A percentile compares a stretch with the other conserved stretches of the same genome.
phyloP scores from a whole-genome alignment of 306 rosid genomes.

The Biancaea sappan region DNA sequence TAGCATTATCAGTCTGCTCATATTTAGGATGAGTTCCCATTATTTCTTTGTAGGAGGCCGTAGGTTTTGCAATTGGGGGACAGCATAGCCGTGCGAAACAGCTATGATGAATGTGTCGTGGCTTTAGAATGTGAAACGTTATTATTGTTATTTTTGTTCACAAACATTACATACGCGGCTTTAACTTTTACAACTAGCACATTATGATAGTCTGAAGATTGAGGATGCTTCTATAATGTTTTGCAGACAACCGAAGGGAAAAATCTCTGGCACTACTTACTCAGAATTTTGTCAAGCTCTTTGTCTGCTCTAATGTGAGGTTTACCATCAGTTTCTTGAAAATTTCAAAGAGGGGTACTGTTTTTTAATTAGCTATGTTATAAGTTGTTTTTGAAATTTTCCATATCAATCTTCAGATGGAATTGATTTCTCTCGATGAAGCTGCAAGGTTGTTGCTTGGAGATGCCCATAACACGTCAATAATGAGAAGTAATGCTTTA shows the following conservation, averaged over 20 bases:
- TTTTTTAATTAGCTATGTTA: background rate
- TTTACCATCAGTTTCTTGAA: background rate
- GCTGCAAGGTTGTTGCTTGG: conserved; percentile 91
- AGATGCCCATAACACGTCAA: conserved; percentile 65
- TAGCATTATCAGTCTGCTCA: background rate
- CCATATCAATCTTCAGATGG: conserved; percentile 44
- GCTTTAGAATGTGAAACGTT: background rate
- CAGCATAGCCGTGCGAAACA: background rate
- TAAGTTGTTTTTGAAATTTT: background rate
- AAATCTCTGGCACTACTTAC: conserved; percentile 89
- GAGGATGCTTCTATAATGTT: background rate
- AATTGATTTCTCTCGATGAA: conserved; percentile 85
- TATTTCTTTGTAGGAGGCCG: background rate
- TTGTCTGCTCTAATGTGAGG: conserved; percentile 82
- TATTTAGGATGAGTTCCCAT: background rate
- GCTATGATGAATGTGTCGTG: background rate
- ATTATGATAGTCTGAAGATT: conserved; percentile 4
- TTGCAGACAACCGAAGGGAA: conserved; percentile 81
- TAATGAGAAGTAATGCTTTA: conserved; percentile 71
- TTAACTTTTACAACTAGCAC: background rate
- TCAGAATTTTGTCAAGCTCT: conserved; percentile 93
- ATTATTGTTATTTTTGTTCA: too few species aligned
- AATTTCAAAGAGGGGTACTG: background rate
- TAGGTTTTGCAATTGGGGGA: background rate
- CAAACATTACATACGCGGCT: too few species aligned